Conservation (phyloP, 306 rosid species). For the Quercus agrifolia region DNA sequence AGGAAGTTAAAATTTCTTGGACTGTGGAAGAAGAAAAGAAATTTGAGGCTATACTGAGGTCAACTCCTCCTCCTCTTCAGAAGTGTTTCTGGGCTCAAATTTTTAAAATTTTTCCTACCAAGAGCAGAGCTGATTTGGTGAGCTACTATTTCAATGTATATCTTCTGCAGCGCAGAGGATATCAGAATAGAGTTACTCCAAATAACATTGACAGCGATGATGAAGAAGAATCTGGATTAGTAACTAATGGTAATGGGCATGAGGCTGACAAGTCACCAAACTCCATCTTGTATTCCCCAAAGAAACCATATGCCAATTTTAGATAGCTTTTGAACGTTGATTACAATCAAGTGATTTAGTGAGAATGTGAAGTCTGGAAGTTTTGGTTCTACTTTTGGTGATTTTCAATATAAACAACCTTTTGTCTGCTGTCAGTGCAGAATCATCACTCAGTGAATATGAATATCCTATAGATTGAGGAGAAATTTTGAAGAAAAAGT, state of each 20-base stretch:
- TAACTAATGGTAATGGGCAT: conserved; percentile 37
- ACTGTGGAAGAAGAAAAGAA: conserved; percentile 52
- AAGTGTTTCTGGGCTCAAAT: conserved; percentile 51
- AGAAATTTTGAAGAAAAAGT: background rate
- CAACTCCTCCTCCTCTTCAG: conserved; percentile 37
- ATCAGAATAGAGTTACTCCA: conserved; percentile 75
- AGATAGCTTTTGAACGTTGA: conserved; percentile 19
- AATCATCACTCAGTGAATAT: background rate
- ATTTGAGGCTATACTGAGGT: conserved; percentile 42
- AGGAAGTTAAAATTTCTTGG: conserved; percentile 56
- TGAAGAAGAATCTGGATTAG: conserved; percentile 42
- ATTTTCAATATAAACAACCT: conserved; percentile 8
- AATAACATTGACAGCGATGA: conserved; percentile 64
- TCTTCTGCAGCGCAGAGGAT: conserved; percentile 64
- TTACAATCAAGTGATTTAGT: background rate
- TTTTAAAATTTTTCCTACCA: conserved; percentile 41
- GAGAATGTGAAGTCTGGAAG: conserved; percentile 22
- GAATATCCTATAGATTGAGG: background rate
- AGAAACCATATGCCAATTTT: conserved; percentile 33
- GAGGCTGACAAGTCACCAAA: conserved; percentile 28
- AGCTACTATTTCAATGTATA: conserved; percentile 89
- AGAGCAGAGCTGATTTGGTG: conserved; percentile 64
- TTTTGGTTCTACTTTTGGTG: conserved; percentile 22
- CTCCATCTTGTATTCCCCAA: conserved; percentile 43
- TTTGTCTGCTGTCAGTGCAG: background rate